phyloP scores from a whole-genome alignment of 2,329 filamentous ascomycete species.

The Neurospora sp. region DNA sequence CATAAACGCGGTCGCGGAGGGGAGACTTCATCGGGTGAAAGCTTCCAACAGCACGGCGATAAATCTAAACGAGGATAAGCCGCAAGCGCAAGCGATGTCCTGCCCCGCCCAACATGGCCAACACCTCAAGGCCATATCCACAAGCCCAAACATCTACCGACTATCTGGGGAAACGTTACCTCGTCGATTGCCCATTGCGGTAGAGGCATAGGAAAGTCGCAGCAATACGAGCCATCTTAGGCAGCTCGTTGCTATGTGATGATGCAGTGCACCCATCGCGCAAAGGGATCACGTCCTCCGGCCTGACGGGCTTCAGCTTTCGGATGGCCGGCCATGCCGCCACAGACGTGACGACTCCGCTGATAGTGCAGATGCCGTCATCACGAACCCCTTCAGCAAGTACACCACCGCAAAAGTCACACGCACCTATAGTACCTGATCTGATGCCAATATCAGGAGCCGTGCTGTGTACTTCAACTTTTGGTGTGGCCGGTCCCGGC shows the following conservation, averaged over 20 bases:
- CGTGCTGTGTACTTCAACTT: not conserved
- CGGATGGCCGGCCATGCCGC: not conserved
- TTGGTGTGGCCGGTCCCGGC: not conserved
- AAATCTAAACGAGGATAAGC: not conserved
- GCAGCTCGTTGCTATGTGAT: not conserved
- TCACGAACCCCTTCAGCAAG: not conserved
- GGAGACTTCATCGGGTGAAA: not conserved
- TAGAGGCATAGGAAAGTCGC: not conserved
- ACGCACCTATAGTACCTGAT: not conserved
- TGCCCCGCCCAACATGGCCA: not conserved
- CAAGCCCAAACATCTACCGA: not conserved
- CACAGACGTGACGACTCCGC: not conserved
- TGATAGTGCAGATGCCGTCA: not conserved
- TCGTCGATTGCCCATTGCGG: not conserved
- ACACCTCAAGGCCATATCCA: not conserved
- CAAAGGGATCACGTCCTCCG: conserved; percentile 1
- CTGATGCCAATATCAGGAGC: not conserved
- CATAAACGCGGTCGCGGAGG: not conserved
- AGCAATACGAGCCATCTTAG: not conserved
- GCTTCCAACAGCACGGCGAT: not conserved
- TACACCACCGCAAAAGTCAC: not conserved
- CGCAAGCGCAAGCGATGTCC: not conserved
- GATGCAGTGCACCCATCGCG: not conserved
- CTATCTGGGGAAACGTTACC: not conserved
- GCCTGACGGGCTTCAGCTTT: conserved; percentile 3